Percentiles rank a stretch among this genome's conserved stretches.
Conservation (phyloP, 2,329 filamentous ascomycete genomes). For the Xylariaceae sp. region DNA sequence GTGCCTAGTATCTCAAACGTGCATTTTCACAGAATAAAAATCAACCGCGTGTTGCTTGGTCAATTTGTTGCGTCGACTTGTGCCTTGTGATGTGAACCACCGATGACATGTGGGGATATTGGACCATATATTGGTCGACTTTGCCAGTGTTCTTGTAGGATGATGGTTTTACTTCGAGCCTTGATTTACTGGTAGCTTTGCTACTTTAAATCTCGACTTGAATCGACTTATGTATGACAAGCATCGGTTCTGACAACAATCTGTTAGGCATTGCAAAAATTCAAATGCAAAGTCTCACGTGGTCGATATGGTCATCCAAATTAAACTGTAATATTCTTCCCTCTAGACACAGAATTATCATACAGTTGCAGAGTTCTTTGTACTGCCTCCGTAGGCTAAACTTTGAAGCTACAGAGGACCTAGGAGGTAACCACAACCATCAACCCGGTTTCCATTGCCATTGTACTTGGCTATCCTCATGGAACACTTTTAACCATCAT, state of each 20-base stretch:
- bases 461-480: background rate
- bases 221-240: no score
- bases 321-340: background rate
- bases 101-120: background rate
- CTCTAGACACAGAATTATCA: background rate
- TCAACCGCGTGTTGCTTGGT: conserved; percentile 21
- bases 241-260: no score
- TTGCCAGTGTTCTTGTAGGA: no score
- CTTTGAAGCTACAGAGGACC: background rate
- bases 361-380: background rate
- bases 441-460: background rate
- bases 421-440: background rate
- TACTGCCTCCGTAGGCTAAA: background rate
- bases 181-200: no score
- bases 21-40: conserved; percentile 23
- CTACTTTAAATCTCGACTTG: no score
- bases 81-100: background rate
- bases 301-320: background rate
- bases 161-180: no score
- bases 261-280: no score
- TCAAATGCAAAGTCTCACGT: no score
- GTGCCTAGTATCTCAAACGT: conserved; percentile 17
- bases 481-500: background rate
- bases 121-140: background rate
- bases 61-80: background rate